phyloP scores from a whole-genome alignment of 345 rosid species.

The Boechera divaricarpa region DNA sequence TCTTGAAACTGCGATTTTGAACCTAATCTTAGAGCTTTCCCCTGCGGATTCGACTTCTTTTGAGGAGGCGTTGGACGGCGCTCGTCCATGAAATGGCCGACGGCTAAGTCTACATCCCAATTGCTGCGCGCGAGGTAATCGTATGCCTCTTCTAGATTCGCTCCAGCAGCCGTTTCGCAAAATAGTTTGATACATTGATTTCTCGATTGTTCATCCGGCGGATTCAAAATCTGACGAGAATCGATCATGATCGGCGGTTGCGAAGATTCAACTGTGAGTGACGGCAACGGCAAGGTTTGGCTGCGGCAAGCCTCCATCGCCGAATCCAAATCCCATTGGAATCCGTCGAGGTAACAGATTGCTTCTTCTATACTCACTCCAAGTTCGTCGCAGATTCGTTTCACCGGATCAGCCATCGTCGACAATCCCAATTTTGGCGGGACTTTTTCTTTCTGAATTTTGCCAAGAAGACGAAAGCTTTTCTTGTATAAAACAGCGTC shows the following conservation, averaged over 20 bases:
- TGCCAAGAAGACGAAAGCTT: no score
- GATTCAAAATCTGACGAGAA: conserved; percentile 30
- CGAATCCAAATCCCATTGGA: neutral
- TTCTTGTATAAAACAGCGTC: no score
- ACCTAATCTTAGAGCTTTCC: neutral
- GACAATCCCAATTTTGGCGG: neutral
- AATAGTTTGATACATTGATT: neutral
- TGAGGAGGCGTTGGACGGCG: neutral
- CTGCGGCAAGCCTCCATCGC: conserved; percentile 33
- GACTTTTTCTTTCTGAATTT: no score
- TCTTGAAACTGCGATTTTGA: no score
- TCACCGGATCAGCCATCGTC: neutral
- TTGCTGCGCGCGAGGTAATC: neutral
- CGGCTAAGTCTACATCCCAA: neutral
- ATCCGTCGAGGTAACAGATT: conserved; percentile 31
- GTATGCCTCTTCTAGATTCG: neutral
- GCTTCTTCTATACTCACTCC: conserved; percentile 20
- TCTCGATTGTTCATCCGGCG: neutral
- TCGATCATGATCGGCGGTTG: neutral
- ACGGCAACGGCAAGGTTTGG: neutral
- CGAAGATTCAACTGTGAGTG: neutral
- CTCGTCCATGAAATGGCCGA: neutral
- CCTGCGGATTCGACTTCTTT: neutral
- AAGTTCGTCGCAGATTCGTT: neutral
- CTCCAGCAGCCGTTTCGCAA: neutral